Conservation (phyloP, 768 basidiomycete species). For the Podaxis sp. region DNA sequence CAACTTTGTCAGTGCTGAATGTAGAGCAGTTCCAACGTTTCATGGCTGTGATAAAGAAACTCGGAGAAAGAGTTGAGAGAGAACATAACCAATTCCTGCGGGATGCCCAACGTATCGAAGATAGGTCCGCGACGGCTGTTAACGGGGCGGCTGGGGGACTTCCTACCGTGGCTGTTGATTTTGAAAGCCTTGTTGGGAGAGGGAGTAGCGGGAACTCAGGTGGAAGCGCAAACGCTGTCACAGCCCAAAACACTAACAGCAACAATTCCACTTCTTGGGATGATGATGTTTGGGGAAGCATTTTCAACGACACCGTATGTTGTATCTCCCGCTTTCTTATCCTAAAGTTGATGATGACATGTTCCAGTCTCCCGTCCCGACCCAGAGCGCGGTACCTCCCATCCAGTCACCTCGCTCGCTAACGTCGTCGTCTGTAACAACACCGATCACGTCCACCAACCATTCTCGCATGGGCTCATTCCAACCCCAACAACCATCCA, state of each 20-base stretch:
- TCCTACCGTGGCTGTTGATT: slow-evolving; percentile 61
- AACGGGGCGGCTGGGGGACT: slow-evolving; percentile 38
- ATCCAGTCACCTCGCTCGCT: slow-evolving; percentile 12
- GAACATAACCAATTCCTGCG: slow-evolving; percentile 92
- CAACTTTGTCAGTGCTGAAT: slow-evolving; percentile 57
- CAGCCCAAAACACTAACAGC: slow-evolving; percentile 39
- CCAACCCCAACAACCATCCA: slow-evolving; percentile 39
- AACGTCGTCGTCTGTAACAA: slow-evolving; percentile 21
- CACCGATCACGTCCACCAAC: slow-evolving; percentile 15
- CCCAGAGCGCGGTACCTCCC: slow-evolving; percentile 15
- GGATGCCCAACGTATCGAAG: slow-evolving; percentile 89
- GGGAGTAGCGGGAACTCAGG: slow-evolving; percentile 24
- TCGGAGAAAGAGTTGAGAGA: slow-evolving; percentile 84
- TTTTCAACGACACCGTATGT: slow-evolving; percentile 47
- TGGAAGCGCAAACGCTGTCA: slow-evolving; percentile 36
- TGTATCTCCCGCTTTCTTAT: slow-evolving; percentile 23
- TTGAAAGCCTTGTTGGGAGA: slow-evolving; percentile 82
- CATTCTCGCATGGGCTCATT: slow-evolving; percentile 21
- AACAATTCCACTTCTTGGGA: slow-evolving; percentile 58
- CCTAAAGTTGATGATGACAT: not conserved
- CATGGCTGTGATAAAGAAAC: slow-evolving; percentile 79
- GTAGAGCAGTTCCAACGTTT: slow-evolving; percentile 90
- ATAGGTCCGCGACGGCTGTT: slow-evolving; percentile 54
- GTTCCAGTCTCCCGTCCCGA: slow-evolving; percentile 1
- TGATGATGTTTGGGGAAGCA: slow-evolving; percentile 84